These are phyloP conservation scores for Bothriochloa decipiens DNA, from an alignment of 176 grass and related monocot species.

Conservation along the genomic window DNA sequence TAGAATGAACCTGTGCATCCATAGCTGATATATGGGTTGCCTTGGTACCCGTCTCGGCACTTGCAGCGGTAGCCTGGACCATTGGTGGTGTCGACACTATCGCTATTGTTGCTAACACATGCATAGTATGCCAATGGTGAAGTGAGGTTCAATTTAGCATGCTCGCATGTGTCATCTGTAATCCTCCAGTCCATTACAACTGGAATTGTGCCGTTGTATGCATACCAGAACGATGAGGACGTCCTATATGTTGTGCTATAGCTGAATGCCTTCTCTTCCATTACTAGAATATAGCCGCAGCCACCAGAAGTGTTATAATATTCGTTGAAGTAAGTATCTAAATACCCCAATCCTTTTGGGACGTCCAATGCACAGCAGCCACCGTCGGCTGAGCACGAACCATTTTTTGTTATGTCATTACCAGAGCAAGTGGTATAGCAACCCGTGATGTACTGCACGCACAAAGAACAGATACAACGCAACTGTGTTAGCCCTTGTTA, in stretches of 20 bases:
- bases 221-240: neutral
- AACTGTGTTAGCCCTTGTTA: too few relatives aligned
- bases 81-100: neutral
- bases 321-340: too few relatives aligned
- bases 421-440: too few relatives aligned
- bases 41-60: neutral
- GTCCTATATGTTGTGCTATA: neutral
- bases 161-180: neutral
- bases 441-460: too few relatives aligned
- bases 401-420: too few relatives aligned
- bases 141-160: neutral
- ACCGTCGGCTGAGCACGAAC: too few relatives aligned
- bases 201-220: neutral
- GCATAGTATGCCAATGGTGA: neutral
- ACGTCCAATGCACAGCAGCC: too few relatives aligned
- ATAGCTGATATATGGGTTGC: neutral
- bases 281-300: conserved; percentile 17
- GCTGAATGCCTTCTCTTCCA: conserved; percentile 1
- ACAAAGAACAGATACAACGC: too few relatives aligned
- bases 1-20: conserved; percentile 22
- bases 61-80: conserved; percentile 15
- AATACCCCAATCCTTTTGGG: too few relatives aligned
- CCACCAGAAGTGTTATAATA: too few relatives aligned
- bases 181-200: conserved; percentile 31
- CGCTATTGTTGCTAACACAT: too few relatives aligned